Evolutionary conservation across 495 filamentous ascomycete genomes (phyloP).

Genomic region (Trichoderma reesei): DNA sequence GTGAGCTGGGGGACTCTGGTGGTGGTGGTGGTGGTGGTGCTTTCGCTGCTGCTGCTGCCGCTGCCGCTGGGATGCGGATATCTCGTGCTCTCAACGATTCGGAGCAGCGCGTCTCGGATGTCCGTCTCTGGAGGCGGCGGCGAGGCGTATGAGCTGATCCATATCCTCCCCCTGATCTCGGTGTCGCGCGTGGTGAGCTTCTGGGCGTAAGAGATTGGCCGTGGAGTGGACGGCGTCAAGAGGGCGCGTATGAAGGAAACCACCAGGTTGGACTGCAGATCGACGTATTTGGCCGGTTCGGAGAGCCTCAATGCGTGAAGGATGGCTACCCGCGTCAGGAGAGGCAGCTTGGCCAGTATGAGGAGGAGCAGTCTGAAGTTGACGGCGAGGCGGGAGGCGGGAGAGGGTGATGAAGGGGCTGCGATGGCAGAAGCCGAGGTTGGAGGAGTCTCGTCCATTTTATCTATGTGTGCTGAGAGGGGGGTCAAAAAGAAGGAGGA

Average conservation of each 20-base stretch:
- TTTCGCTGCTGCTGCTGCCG: not conserved
- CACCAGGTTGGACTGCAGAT: slow-evolving; percentile 66
- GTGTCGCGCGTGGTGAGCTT: slow-evolving; percentile 49
- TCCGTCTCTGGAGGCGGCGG: slow-evolving; percentile 40
- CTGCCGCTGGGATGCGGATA: slow-evolving; percentile 22
- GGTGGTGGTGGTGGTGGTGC: slow-evolving; percentile 16
- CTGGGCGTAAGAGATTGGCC: slow-evolving; percentile 52
- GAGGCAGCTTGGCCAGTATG: slow-evolving; percentile 50
- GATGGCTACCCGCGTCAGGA: slow-evolving; percentile 57
- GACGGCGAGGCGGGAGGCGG: slow-evolving; percentile 23
- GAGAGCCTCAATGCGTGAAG: slow-evolving; percentile 58
- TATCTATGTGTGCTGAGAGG: not conserved
- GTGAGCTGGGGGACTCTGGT: slow-evolving; percentile 42
- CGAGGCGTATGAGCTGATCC: slow-evolving; percentile 61
- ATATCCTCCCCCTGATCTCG: slow-evolving; percentile 67
- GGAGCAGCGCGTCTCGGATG: slow-evolving; percentile 48
- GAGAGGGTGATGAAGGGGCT: not conserved
- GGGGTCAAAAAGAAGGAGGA: not conserved
- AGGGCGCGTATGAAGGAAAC: slow-evolving; percentile 60
- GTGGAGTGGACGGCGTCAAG: slow-evolving; percentile 24
- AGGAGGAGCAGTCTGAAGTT: slow-evolving; percentile 33
- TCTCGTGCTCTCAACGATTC: slow-evolving; percentile 57
- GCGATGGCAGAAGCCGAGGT: not conserved
- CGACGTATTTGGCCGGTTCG: slow-evolving; percentile 60
- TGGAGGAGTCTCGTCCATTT: not conserved